Conservation (phyloP, 768 basidiomycete species). For the Saitozyma podzolica region DNA sequence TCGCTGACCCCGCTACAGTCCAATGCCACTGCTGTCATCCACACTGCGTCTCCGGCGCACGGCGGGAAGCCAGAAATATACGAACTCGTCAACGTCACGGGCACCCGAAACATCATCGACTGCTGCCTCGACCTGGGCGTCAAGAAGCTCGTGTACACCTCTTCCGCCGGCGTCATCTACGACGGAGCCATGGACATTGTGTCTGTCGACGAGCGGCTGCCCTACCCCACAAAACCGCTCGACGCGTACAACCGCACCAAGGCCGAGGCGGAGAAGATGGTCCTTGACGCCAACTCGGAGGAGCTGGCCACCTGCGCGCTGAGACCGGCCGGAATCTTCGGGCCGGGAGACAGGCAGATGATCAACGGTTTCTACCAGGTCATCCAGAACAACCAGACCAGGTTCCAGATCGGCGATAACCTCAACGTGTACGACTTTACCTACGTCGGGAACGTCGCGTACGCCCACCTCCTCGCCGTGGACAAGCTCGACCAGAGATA, state of each 20-base stretch:
- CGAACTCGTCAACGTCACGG: slow-evolving; percentile 81
- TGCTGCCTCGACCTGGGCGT: slow-evolving; percentile 71
- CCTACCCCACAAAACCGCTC: slow-evolving; percentile 69
- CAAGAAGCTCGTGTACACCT: slow-evolving; percentile 88
- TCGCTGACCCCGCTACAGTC: slow-evolving; percentile 57
- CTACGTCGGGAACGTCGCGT: slow-evolving; percentile 92
- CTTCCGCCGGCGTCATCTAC: slow-evolving; percentile 87
- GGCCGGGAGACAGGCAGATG: slow-evolving; percentile 87
- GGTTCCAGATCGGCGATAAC: slow-evolving; percentile 92
- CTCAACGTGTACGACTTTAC: slow-evolving; percentile 94
- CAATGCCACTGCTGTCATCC: slow-evolving; percentile 85
- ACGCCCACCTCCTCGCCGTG: slow-evolving; percentile 88
- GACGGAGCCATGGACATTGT: slow-evolving; percentile 71
- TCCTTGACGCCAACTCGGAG: slow-evolving; percentile 82
- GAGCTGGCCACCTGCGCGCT: slow-evolving; percentile 82
- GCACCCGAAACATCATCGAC: slow-evolving; percentile 75
- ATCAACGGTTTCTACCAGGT: slow-evolving; percentile 77
- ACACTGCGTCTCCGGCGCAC: slow-evolving; percentile 84
- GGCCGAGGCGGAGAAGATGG: slow-evolving; percentile 77
- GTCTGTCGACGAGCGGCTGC: slow-evolving; percentile 83
- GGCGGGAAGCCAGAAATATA: slow-evolving; percentile 71
- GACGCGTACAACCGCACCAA: slow-evolving; percentile 96
- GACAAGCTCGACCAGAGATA: slow-evolving; percentile 68
- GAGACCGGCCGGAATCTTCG: slow-evolving; percentile 92
- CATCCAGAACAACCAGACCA: slow-evolving; percentile 76